Base-by-base conservation (phyloP, 1,284 basidiomycete species). In the Austroboletus novae-zelandiae region DNA sequence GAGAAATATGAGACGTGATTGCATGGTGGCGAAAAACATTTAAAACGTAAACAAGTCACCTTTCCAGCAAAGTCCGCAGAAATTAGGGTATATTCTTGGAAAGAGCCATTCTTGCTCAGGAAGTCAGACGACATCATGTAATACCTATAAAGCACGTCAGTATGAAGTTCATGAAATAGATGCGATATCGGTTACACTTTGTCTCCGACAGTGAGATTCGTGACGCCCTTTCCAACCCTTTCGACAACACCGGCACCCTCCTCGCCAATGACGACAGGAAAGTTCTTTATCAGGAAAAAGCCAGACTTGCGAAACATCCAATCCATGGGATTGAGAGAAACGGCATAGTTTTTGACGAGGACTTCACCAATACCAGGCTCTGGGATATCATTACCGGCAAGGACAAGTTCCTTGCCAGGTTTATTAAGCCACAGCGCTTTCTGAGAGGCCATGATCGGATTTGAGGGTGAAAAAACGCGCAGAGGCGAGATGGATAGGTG, bases 231-330 rank as follows among this genome's bases (percentile, higher is more conserved):
- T 1, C 75, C 75, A 32, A 77, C 55, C 25, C 65, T 60, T 17
- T 71, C 70, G 30, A 79, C 70, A 1, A 65, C 56, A 8, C 78
- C 78, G 9, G 68, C 65, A 20, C 68, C 72, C 56, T 80, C 79
- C 17, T 59, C 62, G 13, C 83, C 83, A 5, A 79, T 54, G 11
- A 77, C 63, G 2, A 68, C 64, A 9, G 29, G 29, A 29, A 29
- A 29, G 29, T 10, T 44, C 7, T 42, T 50, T 5, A 62, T 49
- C 2, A 70, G 40, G 46, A 57, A 57, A 0, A 65, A 15, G 4
- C 65, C 70, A 18, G 56, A 53, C 27, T 64, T 66, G 13, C 69
- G 74, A 13, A 73, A 68, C 52, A 71, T 72, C 70, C 71, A 74
- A 52, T 77, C 76, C 13, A 72, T 60, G 2, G 74, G 74, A 56